phyloP scores from a whole-genome alignment of 192 early-diverging fungal genomes.

The Oehlia diaphana region DNA sequence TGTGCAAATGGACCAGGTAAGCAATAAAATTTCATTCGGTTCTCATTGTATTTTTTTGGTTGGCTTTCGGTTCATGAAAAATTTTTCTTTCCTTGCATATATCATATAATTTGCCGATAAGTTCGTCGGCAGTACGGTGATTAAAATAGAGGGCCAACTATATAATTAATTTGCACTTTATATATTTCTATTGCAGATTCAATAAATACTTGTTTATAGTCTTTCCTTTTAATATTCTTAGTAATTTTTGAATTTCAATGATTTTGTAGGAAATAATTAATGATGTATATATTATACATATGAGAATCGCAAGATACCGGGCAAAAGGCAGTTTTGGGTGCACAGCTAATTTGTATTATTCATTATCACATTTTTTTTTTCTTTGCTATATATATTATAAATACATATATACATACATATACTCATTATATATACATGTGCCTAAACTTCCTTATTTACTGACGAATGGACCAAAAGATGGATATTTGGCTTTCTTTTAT shows the following conservation, averaged over 20 bases:
- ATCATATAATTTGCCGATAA: background rate
- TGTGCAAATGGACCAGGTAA: constrained; percentile 26
- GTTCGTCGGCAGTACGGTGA: constrained; percentile 10
- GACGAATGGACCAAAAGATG: background rate
- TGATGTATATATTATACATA: background rate
- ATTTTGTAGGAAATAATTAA: constrained; percentile 9
- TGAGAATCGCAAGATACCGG: background rate
- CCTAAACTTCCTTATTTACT: background rate
- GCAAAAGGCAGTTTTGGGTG: background rate
- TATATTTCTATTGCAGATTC: background rate
- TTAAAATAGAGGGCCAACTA: background rate
- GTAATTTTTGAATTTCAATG: background rate
- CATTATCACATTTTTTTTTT: constrained; percentile 23
- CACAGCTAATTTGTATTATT: constrained; percentile 28
- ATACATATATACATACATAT: constrained; percentile 27
- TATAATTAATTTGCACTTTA: background rate
- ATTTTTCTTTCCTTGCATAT: constrained; percentile 1
- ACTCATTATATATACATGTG: constrained; percentile 13
- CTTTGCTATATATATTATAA: constrained; percentile 23
- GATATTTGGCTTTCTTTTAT: background rate
- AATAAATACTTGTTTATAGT: background rate
- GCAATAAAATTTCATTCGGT: background rate
- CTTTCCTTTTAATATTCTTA: background rate
- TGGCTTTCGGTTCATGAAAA: background rate
- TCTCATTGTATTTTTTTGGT: background rate